Evolutionary conservation across 2,329 filamentous ascomycete genomes (phyloP), one percentile per base, ranked within the genome.

Genomic region (Cercospora zeina): DNA sequence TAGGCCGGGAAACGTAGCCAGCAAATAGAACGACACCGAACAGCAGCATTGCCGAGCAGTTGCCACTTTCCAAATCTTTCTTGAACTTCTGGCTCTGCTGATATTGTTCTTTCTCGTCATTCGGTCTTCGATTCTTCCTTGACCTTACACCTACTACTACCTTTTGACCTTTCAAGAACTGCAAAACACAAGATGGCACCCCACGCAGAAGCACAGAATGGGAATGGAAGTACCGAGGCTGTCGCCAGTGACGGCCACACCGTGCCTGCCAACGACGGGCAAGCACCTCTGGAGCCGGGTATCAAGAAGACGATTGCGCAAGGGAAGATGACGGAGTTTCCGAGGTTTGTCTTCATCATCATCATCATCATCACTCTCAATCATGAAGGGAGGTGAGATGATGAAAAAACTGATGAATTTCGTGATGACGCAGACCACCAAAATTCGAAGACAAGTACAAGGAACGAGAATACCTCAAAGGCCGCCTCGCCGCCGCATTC

Each of bases 401-500:
- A n/a, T n/a, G n/a, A n/a, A n/a, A n/a, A 27, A 27, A 6, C 24
- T 27, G 24, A 27, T 6, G 6, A 6, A 27, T 27, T 27, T 21
- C 2, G 47, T 19, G 6, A 19, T 24, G n/a, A n/a, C 30, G 13
- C 30, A 69, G 71, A 49, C 71, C 71, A 27, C 71, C 69, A 8
- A 70, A 68, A 54, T 77, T 77, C 59, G 72, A 74, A 14, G 74
- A 77, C 66, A 73, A 73, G 42, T 70, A 76, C 64, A 67, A 71
- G 56, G 73, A 80, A 64, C 72, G 79, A 27, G 73, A 76, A 50
- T 80, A 77, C 70, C 68, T 74, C 45, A 77, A 78, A 47, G 77
- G 78, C 59, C 75, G 78, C 19, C 74, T 80, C 63, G 79, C 78
- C 4, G 77, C 73, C 1, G 77, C 78, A 0, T 80, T 80, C 66